A percentile compares a stretch with the other conserved stretches of the same genome.
Conservation (phyloP, 257 asterid species). For the Solanum sejunctum region DNA sequence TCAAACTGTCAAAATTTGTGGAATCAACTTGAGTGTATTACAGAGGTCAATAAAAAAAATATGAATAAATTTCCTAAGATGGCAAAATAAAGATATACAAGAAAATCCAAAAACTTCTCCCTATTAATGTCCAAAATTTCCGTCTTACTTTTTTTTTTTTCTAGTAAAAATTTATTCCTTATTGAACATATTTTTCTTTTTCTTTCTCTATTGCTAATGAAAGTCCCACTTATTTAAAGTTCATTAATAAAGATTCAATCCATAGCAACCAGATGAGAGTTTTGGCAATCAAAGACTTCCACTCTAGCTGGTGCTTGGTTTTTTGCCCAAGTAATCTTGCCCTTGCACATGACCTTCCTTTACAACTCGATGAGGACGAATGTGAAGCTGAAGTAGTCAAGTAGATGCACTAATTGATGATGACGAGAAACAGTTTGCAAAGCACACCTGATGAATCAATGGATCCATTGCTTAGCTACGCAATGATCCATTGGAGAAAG, state of each 20-base stretch:
- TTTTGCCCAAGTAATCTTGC: constrained; percentile 6
- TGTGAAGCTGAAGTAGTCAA: constrained; percentile 18
- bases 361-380: constrained; percentile 12
- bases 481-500: constrained; percentile 29
- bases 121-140: neutral
- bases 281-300: constrained; percentile 34
- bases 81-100: neutral
- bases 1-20: neutral
- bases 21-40: neutral
- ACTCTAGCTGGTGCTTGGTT: constrained; percentile 29
- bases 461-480: constrained; percentile 36
- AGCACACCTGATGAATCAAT: constrained; percentile 17
- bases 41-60: neutral
- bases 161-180: neutral
- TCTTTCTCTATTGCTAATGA: neutral
- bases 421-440: constrained; percentile 6
- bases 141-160: neutral
- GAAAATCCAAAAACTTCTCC: neutral
- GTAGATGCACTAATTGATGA: constrained; percentile 6
- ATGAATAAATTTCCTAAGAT: neutral
- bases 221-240: neutral
- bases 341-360: neutral
- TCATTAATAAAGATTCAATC: constrained; percentile 1
- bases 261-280: constrained; percentile 12
- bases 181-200: neutral